Conservation (phyloP, 177 flowering plant genomes). For the Vitis hybrid region DNA sequence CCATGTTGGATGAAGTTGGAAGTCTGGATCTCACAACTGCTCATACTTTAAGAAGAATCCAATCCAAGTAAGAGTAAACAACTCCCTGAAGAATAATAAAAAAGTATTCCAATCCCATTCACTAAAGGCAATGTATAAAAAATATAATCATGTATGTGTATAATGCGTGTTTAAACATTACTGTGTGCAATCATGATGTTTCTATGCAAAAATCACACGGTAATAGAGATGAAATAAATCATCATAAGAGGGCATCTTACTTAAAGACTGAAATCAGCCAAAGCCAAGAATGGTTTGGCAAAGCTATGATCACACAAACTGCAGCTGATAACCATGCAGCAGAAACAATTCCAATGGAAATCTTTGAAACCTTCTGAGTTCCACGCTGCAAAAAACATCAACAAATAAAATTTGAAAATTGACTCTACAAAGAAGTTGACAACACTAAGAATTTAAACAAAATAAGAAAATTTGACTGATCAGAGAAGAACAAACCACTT, state of each 20-base stretch:
- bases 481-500: constrained; percentile 25
- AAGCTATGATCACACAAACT: constrained; percentile 69
- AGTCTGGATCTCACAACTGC: too few relatives aligned
- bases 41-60: too few relatives aligned
- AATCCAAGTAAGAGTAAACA: too few relatives aligned
- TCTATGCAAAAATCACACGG: not conserved
- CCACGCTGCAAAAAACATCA: constrained; percentile 64
- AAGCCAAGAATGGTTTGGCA: constrained; percentile 87
- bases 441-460: not conserved
- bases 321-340: constrained; percentile 63
- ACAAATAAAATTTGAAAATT: not conserved
- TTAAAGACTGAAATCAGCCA: constrained; percentile 84
- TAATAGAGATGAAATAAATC: not conserved
- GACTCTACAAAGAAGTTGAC: not conserved
- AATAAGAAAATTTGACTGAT: not conserved
- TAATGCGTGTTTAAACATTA: too few relatives aligned
- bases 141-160: too few relatives aligned
- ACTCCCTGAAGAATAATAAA: too few relatives aligned
- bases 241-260: constrained; percentile 45
- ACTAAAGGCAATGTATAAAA: too few relatives aligned
- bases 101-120: too few relatives aligned
- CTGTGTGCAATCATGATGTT: not conserved
- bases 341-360: constrained; percentile 39
- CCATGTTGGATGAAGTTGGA: too few relatives aligned
- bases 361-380: constrained; percentile 70